phyloP scores from a whole-genome alignment of 148 eudicot genomes.

The Suaeda aralocaspica region DNA sequence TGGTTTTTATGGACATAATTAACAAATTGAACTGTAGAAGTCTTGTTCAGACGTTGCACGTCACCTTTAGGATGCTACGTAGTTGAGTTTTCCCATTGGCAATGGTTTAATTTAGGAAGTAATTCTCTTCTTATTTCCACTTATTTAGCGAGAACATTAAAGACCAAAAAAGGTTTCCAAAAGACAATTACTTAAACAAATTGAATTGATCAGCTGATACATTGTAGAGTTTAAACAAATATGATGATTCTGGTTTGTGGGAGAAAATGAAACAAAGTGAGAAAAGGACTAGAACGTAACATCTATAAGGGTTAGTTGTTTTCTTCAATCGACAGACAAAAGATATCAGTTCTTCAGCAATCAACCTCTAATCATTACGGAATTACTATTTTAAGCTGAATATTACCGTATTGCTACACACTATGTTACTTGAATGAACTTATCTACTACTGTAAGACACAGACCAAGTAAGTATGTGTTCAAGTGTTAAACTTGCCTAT shows the following conservation, averaged over 20 bases:
- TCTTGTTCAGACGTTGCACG: not conserved
- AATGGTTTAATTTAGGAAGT: not conserved
- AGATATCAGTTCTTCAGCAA: too few relatives aligned
- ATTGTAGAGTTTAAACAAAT: not conserved
- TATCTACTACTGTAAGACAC: too few relatives aligned
- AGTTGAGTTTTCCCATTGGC: not conserved
- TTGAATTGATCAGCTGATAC: not conserved
- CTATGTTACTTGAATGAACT: too few relatives aligned
- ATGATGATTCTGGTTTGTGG: not conserved
- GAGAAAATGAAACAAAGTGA: too few relatives aligned
- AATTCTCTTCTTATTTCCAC: not conserved
- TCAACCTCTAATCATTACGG: too few relatives aligned
- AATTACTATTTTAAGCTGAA: too few relatives aligned
- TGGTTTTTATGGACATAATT: not conserved
- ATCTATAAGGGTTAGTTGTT: too few relatives aligned
- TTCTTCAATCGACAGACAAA: too few relatives aligned
- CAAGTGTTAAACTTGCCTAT: too few relatives aligned
- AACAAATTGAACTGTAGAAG: not conserved
- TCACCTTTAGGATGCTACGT: not conserved
- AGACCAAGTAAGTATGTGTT: too few relatives aligned
- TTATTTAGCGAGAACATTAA: not conserved
- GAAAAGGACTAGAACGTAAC: too few relatives aligned
- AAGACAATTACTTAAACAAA: not conserved
- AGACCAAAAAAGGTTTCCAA: not conserved
- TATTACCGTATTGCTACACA: too few relatives aligned